A percentile compares a stretch with the other conserved stretches of the same genome.
These are phyloP conservation scores for Podospora didyma DNA, from an alignment of 495 filamentous ascomycete genomes.

Conservation along the genomic window DNA sequence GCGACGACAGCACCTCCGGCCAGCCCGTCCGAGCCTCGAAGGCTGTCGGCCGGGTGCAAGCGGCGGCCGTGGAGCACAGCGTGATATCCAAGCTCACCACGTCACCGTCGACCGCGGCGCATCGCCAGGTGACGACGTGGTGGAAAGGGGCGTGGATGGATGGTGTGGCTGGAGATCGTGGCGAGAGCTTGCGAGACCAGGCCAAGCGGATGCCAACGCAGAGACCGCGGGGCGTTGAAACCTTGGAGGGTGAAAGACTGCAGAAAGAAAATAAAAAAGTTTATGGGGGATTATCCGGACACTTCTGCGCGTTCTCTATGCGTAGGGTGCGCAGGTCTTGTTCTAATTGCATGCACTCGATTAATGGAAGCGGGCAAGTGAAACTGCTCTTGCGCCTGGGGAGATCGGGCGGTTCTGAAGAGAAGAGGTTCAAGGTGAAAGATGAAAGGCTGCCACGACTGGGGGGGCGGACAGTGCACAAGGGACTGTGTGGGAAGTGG, in stretches of 20 bases:
- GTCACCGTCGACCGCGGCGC: conserved; percentile 33
- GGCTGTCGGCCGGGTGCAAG: not conserved
- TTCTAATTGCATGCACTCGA: not conserved
- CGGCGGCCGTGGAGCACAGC: not conserved
- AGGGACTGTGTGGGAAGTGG: not conserved
- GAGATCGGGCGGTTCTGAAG: not conserved
- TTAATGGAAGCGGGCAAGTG: not conserved
- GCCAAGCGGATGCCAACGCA: not conserved
- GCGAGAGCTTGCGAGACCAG: conserved; percentile 35
- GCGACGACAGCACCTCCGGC: not conserved
- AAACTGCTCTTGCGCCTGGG: not conserved
- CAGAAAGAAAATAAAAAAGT: not conserved
- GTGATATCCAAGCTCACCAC: not conserved
- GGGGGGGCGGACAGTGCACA: not conserved
- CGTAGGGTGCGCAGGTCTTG: not conserved
- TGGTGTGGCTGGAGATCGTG: conserved; percentile 52
- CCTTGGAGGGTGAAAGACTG: not conserved
- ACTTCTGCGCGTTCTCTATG: not conserved
- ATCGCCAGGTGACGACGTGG: conserved; percentile 33
- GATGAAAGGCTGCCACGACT: not conserved
- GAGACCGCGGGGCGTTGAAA: not conserved
- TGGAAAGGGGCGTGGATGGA: conserved; percentile 26
- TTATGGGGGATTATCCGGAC: not conserved
- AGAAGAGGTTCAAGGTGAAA: not conserved
- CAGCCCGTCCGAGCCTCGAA: not conserved